Evolutionary conservation across 768 basidiomycete genomes (phyloP).

Genomic region (Neoboletus subvelutipes): DNA sequence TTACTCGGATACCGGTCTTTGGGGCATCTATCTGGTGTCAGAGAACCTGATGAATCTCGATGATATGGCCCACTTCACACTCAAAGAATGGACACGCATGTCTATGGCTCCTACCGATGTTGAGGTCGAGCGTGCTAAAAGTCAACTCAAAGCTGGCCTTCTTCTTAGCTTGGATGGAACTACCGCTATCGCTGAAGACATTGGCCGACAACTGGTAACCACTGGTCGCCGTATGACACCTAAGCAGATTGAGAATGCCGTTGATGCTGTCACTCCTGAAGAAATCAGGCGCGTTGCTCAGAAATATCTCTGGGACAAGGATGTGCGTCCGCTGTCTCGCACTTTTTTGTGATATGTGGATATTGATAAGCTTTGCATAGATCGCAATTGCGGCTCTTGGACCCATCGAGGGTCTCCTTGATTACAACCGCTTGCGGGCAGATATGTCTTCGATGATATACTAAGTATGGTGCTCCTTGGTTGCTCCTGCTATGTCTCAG

Average conservation of each 20-base stretch:
- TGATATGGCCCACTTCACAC: slow-evolving; percentile 89
- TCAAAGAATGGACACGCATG: slow-evolving; percentile 96
- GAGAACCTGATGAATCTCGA: slow-evolving; percentile 95
- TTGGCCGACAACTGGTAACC: slow-evolving; percentile 96
- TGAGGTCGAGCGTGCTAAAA: slow-evolving; percentile 97
- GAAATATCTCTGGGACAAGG: slow-evolving; percentile 97
- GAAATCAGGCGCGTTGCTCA: slow-evolving; percentile 94
- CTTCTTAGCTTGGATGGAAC: slow-evolving; percentile 92
- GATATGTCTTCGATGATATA: slow-evolving; percentile 82
- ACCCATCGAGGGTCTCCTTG: slow-evolving; percentile 86
- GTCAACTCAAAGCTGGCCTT: slow-evolving; percentile 94
- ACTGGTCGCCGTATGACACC: slow-evolving; percentile 89
- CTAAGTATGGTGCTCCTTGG: slow-evolving; percentile 34
- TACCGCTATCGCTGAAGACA: slow-evolving; percentile 95
- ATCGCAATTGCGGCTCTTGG: slow-evolving; percentile 89
- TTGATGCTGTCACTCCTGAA: slow-evolving; percentile 83
- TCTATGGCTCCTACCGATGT: slow-evolving; percentile 76
- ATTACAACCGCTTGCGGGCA: slow-evolving; percentile 87
- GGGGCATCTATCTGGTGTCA: slow-evolving; percentile 96
- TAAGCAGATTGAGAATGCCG: slow-evolving; percentile 88
- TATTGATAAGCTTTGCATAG: slow-evolving; percentile 36
- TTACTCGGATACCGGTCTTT: slow-evolving; percentile 97
- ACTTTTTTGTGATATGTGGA: slow-evolving; percentile 1
- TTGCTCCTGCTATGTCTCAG: neutral
- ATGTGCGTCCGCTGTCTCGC: slow-evolving; percentile 51